phyloP scores from a whole-genome alignment of 768 basidiomycete species.

The Suillus subluteus region DNA sequence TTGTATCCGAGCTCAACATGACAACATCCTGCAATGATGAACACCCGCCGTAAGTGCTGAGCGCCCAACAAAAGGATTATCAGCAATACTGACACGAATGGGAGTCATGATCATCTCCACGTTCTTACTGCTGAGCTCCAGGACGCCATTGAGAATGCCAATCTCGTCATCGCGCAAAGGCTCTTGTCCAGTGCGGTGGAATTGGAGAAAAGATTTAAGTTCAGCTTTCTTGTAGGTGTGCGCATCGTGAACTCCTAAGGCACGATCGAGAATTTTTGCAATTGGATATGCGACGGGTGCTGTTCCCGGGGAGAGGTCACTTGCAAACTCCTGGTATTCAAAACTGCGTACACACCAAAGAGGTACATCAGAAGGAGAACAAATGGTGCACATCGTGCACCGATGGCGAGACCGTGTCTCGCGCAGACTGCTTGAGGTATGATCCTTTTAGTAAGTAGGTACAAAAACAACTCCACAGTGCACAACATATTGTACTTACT shows the following conservation, averaged over 20 bases:
- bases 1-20: constrained; percentile 73
- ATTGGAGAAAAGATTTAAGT: constrained; percentile 76
- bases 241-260: constrained; percentile 74
- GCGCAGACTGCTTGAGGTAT: constrained; percentile 77
- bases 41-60: constrained; percentile 54
- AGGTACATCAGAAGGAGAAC: constrained; percentile 76
- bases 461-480: not conserved
- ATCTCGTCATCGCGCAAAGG: constrained; percentile 81
- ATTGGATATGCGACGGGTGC: constrained; percentile 79
- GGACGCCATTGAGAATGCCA: constrained; percentile 75
- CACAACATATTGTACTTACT: not conserved
- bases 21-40: constrained; percentile 67
- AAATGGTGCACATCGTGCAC: constrained; percentile 76
- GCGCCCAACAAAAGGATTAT: not conserved
- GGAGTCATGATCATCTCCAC: constrained; percentile 84
- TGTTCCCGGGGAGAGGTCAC: constrained; percentile 21
- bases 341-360: constrained; percentile 34
- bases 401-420: constrained; percentile 79
- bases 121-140: constrained; percentile 78
- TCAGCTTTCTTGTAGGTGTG: constrained; percentile 85
- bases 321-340: constrained; percentile 7
- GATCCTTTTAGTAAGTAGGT: constrained; percentile 42
- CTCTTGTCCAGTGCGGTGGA: constrained; percentile 77
- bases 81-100: constrained; percentile 51
- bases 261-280: constrained; percentile 74